Conservation (phyloP, 768 basidiomycete genomes). For the Postia placenta region DNA sequence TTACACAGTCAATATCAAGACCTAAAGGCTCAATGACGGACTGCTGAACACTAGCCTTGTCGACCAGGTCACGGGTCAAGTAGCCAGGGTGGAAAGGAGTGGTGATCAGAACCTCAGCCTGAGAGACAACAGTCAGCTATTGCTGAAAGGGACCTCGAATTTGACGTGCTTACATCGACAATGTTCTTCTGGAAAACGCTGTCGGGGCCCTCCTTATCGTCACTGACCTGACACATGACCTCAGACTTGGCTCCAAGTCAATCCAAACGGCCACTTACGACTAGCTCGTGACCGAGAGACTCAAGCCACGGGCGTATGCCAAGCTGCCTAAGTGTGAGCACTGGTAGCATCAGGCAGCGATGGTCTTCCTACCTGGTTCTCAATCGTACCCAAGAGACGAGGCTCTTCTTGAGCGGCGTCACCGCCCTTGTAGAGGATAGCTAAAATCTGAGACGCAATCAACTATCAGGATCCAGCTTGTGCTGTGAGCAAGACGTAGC, state of each 20-base stretch:
- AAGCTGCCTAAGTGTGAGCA: slow-evolving; percentile 37
- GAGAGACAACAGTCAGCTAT: neutral
- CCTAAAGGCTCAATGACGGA: neutral
- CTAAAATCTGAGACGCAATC: slow-evolving; percentile 60
- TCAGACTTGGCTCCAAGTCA: neutral
- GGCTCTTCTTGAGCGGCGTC: slow-evolving; percentile 62
- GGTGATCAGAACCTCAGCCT: slow-evolving; percentile 79
- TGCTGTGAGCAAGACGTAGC: neutral
- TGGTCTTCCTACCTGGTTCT: slow-evolving; percentile 55
- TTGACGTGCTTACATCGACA: slow-evolving; percentile 51
- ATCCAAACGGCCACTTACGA: slow-evolving; percentile 36
- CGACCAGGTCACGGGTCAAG: slow-evolving; percentile 65
- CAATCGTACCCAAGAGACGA: slow-evolving; percentile 72
- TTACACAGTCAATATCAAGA: neutral
- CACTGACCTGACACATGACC: slow-evolving; percentile 47
- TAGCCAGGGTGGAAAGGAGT: slow-evolving; percentile 88
- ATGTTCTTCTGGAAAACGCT: slow-evolving; percentile 82
- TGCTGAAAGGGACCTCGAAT: neutral
- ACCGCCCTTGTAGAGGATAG: slow-evolving; percentile 68
- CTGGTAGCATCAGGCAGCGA: neutral
- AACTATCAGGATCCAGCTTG: slow-evolving; percentile 7
- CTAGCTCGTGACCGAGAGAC: slow-evolving; percentile 66
- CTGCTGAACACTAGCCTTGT: slow-evolving; percentile 41
- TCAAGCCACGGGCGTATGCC: slow-evolving; percentile 67
- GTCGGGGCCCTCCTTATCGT: slow-evolving; percentile 77